Evolutionary conservation across 2,329 filamentous ascomycete genomes (phyloP), one percentile per base, ranked within the genome.

Genomic region (Xylariaceae sp.): DNA sequence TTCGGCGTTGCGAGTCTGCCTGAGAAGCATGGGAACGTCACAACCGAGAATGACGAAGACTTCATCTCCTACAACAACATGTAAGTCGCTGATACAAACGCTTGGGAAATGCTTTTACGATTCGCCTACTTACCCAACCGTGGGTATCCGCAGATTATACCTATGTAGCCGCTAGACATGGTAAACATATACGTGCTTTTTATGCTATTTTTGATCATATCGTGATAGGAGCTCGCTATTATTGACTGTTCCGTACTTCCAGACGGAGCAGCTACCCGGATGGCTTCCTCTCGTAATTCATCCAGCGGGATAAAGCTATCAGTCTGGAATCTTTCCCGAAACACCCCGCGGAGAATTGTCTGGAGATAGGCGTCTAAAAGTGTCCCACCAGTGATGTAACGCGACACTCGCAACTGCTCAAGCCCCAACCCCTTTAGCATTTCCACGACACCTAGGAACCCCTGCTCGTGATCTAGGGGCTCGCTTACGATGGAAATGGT

Each of bases 11-110:
- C 26, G 9, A 0, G 23, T 53, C 13, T 44, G 57, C 13, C 52
- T 42, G 2, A 63, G 35, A 43, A 59, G 29, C 49, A 65, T 46
- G 6, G 57, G 60, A 11, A 49, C 16, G 16, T 58, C 24, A 15
- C 52, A 58, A 10, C 58, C 60, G 4, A 54, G 57, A 8, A 64
- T 40, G 4, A 60, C 42, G 23, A 59, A 61, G 6, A 60, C 40
- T 24, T 60, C 32, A 18, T 64, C 63, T 4, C 54, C 63, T 63
- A 47, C 10, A 39, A 29, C 5, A 41, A 10, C 13, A 39, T 13
- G 10, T 57, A 9, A 46, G 15, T 29, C 6, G 11, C 13, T 16
- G 2, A 8, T 11, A 29, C 3, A 23, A 10, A 35, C 10, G 11
- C 7, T 21, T 6, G 6, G 13, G 5, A 9, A 7, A 11, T 36